These are phyloP conservation scores for Phalaenopsis aphrodite DNA, from an alignment of 106 monocot species.

Conservation along the genomic window DNA sequence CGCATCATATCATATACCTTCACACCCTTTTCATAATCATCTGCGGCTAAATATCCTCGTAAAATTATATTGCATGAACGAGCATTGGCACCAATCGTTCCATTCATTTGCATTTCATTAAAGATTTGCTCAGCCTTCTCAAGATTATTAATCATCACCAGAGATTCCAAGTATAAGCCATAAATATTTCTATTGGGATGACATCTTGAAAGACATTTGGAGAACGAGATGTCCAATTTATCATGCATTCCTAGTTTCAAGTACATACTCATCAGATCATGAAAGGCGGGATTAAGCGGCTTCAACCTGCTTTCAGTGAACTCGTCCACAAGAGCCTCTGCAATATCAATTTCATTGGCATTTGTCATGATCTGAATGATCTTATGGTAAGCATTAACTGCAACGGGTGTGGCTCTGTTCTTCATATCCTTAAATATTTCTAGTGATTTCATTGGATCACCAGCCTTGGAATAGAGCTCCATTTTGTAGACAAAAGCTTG, in stretches of 20 bases:
- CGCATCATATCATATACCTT: conserved; percentile 67
- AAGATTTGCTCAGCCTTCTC: conserved; percentile 77
- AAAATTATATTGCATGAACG: conserved; percentile 66
- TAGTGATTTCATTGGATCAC: conserved; percentile 66
- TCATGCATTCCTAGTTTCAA: conserved; percentile 45
- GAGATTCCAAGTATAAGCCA: conserved; percentile 67
- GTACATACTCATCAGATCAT: conserved; percentile 73
- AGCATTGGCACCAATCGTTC: conserved; percentile 43
- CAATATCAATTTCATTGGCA: conserved; percentile 38
- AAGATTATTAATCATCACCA: conserved; percentile 42
- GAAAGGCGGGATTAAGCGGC: conserved; percentile 64
- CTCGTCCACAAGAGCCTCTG: conserved; percentile 54
- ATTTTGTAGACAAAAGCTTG: conserved; percentile 73
- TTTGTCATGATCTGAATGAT: conserved; percentile 83
- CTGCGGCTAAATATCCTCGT: conserved; percentile 51
- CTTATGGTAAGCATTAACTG: conserved; percentile 59
- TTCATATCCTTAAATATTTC: conserved; percentile 74
- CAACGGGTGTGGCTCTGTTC: conserved; percentile 16
- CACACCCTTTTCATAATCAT: conserved; percentile 55
- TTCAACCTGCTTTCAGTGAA: conserved; percentile 57
- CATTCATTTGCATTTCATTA: conserved; percentile 56
- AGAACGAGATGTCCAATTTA: conserved; percentile 48
- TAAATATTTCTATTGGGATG: conserved; percentile 53
- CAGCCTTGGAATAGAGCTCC: conserved; percentile 58
- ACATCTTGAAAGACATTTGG: conserved; percentile 40